Conservation (phyloP, 805 yeast genomes). For the Ogataea paradorogensis region DNA sequence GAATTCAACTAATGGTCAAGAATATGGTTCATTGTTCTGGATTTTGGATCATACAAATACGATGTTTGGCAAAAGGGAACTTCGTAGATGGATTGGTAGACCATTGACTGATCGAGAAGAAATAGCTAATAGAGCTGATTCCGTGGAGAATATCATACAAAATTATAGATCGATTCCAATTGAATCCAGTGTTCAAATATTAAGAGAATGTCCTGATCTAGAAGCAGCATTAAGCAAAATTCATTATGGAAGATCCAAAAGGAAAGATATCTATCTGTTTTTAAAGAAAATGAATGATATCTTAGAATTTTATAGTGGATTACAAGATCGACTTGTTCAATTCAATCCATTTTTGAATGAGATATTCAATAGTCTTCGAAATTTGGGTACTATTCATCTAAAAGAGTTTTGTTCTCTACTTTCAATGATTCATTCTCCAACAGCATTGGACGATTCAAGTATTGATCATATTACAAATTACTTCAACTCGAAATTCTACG, state of each 20-base stretch:
- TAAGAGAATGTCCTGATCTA: constrained; percentile 47
- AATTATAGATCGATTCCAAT: constrained; percentile 38
- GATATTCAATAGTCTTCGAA: constrained; percentile 19
- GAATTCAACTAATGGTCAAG: constrained; percentile 54
- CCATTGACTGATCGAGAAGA: constrained; percentile 59
- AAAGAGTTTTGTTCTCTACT: constrained; percentile 35
- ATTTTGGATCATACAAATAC: constrained; percentile 79
- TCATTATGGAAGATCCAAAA: constrained; percentile 55
- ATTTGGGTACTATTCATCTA: constrained; percentile 14
- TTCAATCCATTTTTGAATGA: constrained; percentile 24
- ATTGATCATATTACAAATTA: constrained; percentile 35
- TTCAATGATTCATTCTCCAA: constrained; percentile 49
- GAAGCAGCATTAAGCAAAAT: constrained; percentile 55
- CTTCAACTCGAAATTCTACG: constrained; percentile 44
- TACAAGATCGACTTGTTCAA: constrained; percentile 14
- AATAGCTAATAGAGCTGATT: constrained; percentile 62
- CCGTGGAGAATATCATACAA: constrained; percentile 49
- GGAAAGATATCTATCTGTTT: constrained; percentile 58
- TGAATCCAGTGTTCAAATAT: constrained; percentile 26
- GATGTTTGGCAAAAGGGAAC: constrained; percentile 63
- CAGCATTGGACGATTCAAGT: constrained; percentile 50
- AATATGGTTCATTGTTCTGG: constrained; percentile 75
- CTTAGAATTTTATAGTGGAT: constrained; percentile 27
- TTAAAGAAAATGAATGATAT: constrained; percentile 45
- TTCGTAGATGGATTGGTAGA: constrained; percentile 68